phyloP scores from a whole-genome alignment of 129 eudicot genomes.

The Apium graveolens region DNA sequence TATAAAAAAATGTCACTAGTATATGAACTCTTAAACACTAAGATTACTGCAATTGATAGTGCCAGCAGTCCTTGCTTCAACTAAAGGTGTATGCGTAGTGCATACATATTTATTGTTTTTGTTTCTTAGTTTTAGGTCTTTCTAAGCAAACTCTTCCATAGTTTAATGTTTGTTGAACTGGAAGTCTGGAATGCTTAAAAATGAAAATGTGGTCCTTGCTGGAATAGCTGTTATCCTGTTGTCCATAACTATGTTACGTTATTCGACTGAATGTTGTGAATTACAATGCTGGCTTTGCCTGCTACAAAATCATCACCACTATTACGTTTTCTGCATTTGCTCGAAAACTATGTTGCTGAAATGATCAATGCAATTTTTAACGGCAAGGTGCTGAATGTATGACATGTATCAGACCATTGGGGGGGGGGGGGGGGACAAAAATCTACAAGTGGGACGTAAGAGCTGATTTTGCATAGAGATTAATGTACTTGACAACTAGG shows the following conservation, averaged over 20 bases:
- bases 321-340: background rate
- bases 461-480: background rate
- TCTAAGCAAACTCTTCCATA: background rate
- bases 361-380: background rate
- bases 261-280: background rate
- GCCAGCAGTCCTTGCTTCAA: conserved; percentile 5
- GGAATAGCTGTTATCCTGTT: conserved; percentile 1
- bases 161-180: background rate
- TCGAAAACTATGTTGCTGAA: background rate
- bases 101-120: background rate
- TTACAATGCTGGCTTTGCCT: background rate
- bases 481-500: conserved; percentile 1
- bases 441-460: background rate
- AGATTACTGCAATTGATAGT: background rate
- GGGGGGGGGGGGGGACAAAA: no score
- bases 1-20: background rate
- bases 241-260: background rate
- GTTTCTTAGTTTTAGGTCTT: background rate
- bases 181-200: background rate
- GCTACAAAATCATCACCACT: background rate
- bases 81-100: background rate
- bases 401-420: background rate
- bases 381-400: background rate
- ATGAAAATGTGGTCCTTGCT: conserved; percentile 1
- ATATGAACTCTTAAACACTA: background rate